Conservation (phyloP, 805 yeast species). For the Ogataea ramenticola region DNA sequence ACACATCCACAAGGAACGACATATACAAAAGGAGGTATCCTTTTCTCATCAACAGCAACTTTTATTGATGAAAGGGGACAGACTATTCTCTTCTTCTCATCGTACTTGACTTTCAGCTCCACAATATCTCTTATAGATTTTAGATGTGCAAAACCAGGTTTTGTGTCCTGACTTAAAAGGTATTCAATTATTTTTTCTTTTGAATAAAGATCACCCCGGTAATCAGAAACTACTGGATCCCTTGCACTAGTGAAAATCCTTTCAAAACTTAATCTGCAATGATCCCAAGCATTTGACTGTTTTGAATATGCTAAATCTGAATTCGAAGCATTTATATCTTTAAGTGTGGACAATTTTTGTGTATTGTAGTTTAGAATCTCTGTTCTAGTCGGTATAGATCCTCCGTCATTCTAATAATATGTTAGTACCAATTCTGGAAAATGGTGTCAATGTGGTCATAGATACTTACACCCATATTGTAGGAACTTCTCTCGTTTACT, state of each 20-base stretch:
- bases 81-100: slow-evolving; percentile 17
- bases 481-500: background rate
- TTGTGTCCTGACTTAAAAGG: slow-evolving; percentile 32
- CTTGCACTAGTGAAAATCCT: background rate
- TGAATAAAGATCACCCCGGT: slow-evolving; percentile 55
- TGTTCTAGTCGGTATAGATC: slow-evolving; percentile 53
- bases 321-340: slow-evolving; percentile 5
- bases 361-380: slow-evolving; percentile 32
- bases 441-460: too few species aligned
- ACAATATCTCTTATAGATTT: slow-evolving; percentile 2
- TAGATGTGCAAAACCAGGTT: slow-evolving; percentile 24
- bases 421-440: too few species aligned
- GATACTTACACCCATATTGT: slow-evolving; percentile 1
- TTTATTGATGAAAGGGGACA: slow-evolving; percentile 33
- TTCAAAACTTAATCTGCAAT: slow-evolving; percentile 40
- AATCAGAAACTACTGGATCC: slow-evolving; percentile 61
- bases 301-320: slow-evolving; percentile 13
- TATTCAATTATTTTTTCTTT: slow-evolving; percentile 57
- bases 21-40: slow-evolving; percentile 31
- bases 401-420: slow-evolving; percentile 52
- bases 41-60: slow-evolving; percentile 27
- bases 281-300: slow-evolving; percentile 30
- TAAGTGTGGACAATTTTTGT: background rate
- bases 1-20: slow-evolving; percentile 40
- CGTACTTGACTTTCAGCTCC: background rate